Conservation (phyloP, 2,329 filamentous ascomycete species). For the Epichloe gansuensis region DNA sequence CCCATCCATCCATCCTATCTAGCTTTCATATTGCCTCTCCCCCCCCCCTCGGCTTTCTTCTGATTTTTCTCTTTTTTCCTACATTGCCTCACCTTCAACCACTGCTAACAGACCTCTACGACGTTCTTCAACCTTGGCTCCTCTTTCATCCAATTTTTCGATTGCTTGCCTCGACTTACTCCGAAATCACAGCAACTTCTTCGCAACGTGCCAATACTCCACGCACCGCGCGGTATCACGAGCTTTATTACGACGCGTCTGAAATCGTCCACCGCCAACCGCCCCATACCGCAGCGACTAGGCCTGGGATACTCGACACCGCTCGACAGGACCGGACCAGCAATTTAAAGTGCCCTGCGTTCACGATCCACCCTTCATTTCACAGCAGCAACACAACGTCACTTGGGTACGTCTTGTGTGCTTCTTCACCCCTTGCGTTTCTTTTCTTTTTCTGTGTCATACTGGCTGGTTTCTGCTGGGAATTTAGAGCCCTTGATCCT, state of each 20-base stretch:
- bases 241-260: slow-evolving; percentile 5
- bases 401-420: slow-evolving; percentile 3
- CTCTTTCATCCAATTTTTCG: background rate
- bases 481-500: background rate
- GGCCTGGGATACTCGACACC: background rate
- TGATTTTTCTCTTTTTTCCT: background rate
- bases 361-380: slow-evolving; percentile 5
- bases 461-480: background rate
- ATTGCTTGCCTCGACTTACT: background rate
- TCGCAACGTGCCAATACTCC: background rate
- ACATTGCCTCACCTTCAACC: background rate
- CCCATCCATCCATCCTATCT: slow-evolving; percentile 1
- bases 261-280: background rate
- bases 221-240: background rate
- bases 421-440: background rate
- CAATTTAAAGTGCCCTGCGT: slow-evolving; percentile 2
- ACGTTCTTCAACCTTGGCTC: background rate
- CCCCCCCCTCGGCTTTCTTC: background rate
- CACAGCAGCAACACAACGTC: background rate
- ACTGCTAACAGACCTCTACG: background rate
- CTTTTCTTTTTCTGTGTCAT: background rate
- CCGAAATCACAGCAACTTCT: background rate
- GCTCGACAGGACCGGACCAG: background rate
- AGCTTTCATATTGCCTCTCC: slow-evolving; percentile 2
- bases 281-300: slow-evolving; percentile 1